Evolutionary conservation across 1,284 basidiomycete species (phyloP).

Genomic region (Athelia psychrophila): DNA sequence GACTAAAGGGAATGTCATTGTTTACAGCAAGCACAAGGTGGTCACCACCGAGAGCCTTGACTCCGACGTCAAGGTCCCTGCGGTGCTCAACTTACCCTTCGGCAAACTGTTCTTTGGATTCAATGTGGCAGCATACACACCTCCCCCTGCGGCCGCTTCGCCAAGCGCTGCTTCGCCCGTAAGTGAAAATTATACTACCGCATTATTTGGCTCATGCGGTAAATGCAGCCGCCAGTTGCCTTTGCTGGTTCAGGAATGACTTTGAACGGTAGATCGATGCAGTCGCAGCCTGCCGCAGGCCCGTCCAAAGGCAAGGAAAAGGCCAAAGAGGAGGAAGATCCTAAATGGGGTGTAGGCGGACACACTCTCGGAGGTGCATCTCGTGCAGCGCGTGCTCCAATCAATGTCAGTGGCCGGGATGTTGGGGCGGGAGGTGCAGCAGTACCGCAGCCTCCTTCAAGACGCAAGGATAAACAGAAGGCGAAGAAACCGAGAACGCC

Average conservation of each 20-base stretch:
- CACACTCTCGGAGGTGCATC: constrained; percentile 48
- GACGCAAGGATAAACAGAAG: constrained; percentile 28
- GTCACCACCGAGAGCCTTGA: constrained; percentile 84
- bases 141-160: constrained; percentile 28
- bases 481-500: constrained; percentile 35
- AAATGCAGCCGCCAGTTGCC: constrained; percentile 31
- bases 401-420: constrained; percentile 30
- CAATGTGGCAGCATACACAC: constrained; percentile 69
- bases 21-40: constrained; percentile 73
- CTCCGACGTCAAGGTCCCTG: constrained; percentile 80
- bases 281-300: constrained; percentile 23
- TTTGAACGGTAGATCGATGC: constrained; percentile 43
- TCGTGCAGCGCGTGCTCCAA: constrained; percentile 31
- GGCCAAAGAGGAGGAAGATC: constrained; percentile 21
- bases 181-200: constrained; percentile 7
- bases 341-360: constrained; percentile 54
- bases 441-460: constrained; percentile 41
- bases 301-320: constrained; percentile 49
- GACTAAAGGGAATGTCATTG: constrained; percentile 12
- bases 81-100: constrained; percentile 86
- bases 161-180: constrained; percentile 15
- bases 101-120: constrained; percentile 96
- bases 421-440: constrained; percentile 53
- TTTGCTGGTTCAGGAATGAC: constrained; percentile 54
- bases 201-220: constrained; percentile 13